Evolutionary conservation across 352 stramenopile species (phyloP).

Genomic region (Globisporangium solare): DNA sequence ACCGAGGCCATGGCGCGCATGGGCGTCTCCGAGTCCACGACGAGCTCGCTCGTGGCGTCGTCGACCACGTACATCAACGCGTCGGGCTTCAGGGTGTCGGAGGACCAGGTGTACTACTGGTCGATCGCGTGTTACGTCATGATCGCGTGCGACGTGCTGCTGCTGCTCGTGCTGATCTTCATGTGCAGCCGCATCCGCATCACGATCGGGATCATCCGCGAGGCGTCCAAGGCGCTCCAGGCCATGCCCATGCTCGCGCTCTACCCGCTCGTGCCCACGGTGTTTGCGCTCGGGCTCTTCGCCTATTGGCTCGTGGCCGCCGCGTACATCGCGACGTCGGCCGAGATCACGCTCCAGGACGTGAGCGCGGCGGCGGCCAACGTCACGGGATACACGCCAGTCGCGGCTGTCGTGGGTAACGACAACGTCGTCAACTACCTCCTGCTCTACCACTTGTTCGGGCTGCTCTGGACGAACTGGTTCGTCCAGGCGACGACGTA

Average conservation of each 20-base stretch:
- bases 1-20: constrained; percentile 46
- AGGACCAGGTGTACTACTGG: constrained; percentile 66
- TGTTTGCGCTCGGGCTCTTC: constrained; percentile 61
- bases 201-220: constrained; percentile 83
- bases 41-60: constrained; percentile 26
- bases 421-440: constrained; percentile 70
- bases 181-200: constrained; percentile 81
- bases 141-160: constrained; percentile 51
- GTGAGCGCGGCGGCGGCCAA: constrained; percentile 25
- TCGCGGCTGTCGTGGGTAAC: constrained; percentile 41
- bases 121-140: constrained; percentile 73
- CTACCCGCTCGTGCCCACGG: constrained; percentile 65
- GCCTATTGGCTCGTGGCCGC: constrained; percentile 75
- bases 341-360: constrained; percentile 43
- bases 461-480: constrained; percentile 80
- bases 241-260: constrained; percentile 76
- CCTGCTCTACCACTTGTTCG: constrained; percentile 84
- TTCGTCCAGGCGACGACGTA: constrained; percentile 79
- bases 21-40: constrained; percentile 33
- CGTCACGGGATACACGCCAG: constrained; percentile 19
- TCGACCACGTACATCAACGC: constrained; percentile 55
- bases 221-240: constrained; percentile 76
- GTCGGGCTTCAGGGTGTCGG: constrained; percentile 33
- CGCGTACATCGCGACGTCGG: constrained; percentile 74
- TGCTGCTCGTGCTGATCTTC: constrained; percentile 72